Percentiles rank a stretch among this genome's conserved stretches.
These are phyloP conservation scores for Pyricularia pennisetigena DNA, from an alignment of 2,329 filamentous ascomycete genomes.

Conservation along the genomic window DNA sequence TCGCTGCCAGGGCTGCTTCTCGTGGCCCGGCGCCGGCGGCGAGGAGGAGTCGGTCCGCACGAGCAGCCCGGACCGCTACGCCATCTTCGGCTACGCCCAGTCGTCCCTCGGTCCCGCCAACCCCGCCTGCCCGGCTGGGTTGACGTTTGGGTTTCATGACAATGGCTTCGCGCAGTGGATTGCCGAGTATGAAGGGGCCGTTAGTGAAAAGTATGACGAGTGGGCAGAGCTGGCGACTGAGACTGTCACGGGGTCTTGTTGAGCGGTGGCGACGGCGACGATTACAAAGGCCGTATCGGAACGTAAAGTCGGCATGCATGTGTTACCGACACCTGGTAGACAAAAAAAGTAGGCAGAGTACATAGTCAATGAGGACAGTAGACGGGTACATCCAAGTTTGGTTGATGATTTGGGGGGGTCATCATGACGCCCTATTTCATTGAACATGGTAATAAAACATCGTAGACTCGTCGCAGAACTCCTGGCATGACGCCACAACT, in stretches of 20 bases:
- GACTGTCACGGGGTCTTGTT: not conserved
- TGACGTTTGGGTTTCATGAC: conserved; percentile 10
- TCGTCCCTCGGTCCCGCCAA: conserved; percentile 20
- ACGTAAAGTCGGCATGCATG: not conserved
- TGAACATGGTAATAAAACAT: conserved; percentile 1
- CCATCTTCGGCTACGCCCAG: conserved; percentile 46
- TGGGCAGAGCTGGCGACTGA: not conserved
- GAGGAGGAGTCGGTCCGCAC: conserved; percentile 33
- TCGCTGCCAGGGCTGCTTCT: conserved; percentile 48
- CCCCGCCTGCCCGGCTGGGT: conserved; percentile 6
- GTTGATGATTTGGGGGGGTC: not conserved
- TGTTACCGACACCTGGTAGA: not conserved
- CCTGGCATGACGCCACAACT: not conserved
- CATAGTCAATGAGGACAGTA: not conserved
- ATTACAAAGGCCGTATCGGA: too few species aligned
- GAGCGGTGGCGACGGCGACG: not conserved
- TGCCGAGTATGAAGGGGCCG: conserved; percentile 7
- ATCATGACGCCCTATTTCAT: not conserved
- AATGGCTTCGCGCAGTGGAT: conserved; percentile 14
- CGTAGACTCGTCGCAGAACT: conserved; percentile 1
- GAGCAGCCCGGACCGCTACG: conserved; percentile 18
- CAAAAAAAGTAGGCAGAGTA: not conserved
- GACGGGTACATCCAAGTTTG: not conserved
- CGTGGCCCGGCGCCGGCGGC: conserved; percentile 23
- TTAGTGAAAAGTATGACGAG: conserved; percentile 5